Conservation (phyloP, 768 basidiomycete species). For the Hypholoma fasciculare region DNA sequence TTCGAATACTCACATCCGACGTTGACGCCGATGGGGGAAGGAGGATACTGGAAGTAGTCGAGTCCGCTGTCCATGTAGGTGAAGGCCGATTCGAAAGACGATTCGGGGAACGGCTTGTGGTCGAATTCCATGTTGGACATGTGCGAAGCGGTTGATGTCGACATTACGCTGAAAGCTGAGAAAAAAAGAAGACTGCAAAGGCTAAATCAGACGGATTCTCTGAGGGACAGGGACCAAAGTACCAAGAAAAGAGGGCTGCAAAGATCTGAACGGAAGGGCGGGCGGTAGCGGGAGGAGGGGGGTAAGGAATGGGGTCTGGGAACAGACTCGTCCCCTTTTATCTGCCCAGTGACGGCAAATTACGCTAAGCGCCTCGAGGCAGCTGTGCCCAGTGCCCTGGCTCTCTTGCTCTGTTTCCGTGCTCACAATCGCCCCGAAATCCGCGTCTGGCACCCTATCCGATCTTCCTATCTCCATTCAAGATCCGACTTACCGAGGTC, state of each 20-base stretch:
- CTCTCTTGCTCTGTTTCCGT: constrained; percentile 5
- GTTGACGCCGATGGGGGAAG: constrained; percentile 56
- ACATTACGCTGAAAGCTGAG: constrained; percentile 24
- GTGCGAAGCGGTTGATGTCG: constrained; percentile 27
- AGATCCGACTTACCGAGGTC: constrained; percentile 45
- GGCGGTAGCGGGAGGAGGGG: constrained; percentile 27
- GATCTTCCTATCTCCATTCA: constrained; percentile 35
- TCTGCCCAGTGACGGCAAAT: background rate
- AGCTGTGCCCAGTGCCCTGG: constrained; percentile 3
- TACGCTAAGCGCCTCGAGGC: constrained; percentile 6
- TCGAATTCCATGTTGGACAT: constrained; percentile 48
- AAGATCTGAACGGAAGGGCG: constrained; percentile 39
- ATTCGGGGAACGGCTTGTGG: constrained; percentile 35
- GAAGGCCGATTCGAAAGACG: constrained; percentile 49
- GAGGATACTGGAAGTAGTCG: constrained; percentile 73
- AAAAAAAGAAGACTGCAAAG: constrained; percentile 23
- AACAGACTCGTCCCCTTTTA: constrained; percentile 16
- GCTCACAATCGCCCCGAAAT: constrained; percentile 24
- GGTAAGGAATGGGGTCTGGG: constrained; percentile 27
- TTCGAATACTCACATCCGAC: constrained; percentile 56
- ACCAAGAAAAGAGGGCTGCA: constrained; percentile 31
- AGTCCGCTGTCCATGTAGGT: constrained; percentile 52
- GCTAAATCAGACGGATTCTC: constrained; percentile 25
- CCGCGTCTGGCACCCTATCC: constrained; percentile 28
- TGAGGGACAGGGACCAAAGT: constrained; percentile 12